Evolutionary conservation across 1,284 basidiomycete species (phyloP), one percentile per base, ranked within the genome.

Genomic region (Schizophyllum commune): DNA sequence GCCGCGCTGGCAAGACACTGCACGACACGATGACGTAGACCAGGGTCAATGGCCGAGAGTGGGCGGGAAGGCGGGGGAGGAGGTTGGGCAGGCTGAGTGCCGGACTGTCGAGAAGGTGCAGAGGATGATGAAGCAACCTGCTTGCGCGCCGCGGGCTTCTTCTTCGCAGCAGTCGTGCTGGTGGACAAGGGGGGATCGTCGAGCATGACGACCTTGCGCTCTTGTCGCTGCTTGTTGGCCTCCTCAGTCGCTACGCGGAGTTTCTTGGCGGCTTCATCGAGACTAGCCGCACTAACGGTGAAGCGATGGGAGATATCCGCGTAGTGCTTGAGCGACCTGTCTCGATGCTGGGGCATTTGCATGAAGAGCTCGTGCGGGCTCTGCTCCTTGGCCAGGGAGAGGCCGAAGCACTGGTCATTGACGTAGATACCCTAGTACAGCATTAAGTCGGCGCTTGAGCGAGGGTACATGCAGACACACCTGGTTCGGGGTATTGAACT

Each of bases 221-320:
- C 79, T 27, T 74, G 74, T 59, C 83, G 83, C 67, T 83, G 77
- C 66, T 81, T 79, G 65, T 79, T 82, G 32, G 83, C 86, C 61
- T 79, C 80, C 52, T 75, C 73, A 0, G 83, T 84, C 22, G 77
- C 79, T 61, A 84, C 79, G 57, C 84, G 80, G 60, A 90, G 73
- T 65, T 78, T 80, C 67, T 79, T 79, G 13, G 80, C 74, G 59
- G 84, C 77, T 51, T 78, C 73, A n/a, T 77, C 79, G 39, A 89
- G 77, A 17, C 39, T 47, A 66, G 86, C 77, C 58, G 80, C 80
- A 60, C 84, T 82, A 62, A 90, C 83, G 52, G 74, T 75, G 68
- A 88, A 81, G 69, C 85, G 89, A 52, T 86, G 86, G 17, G 81
- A 76, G 53, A 91, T 81, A 65, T 83, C 84, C 62, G 87, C 89